Evolutionary conservation across 139 green algal genomes (phyloP).

Genomic region (Chlamydomonas schloesseri): DNA sequence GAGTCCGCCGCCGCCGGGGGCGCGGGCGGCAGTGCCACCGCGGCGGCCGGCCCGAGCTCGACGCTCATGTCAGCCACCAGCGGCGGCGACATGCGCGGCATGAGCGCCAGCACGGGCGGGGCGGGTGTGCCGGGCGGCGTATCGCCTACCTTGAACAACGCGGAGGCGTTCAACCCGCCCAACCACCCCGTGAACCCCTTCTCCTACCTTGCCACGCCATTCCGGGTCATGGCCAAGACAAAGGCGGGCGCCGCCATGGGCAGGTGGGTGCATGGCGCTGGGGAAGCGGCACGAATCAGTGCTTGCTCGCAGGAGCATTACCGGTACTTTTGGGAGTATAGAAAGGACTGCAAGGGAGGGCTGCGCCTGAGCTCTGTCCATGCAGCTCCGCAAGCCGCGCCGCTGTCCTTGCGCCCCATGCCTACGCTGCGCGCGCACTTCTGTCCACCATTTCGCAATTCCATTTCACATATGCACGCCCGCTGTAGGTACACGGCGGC

Average conservation of each 20-base stretch:
- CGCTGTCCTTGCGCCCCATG: too few species aligned
- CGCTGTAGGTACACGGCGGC: slow-evolving; percentile 30
- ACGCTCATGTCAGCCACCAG: neutral
- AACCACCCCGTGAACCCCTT: slow-evolving; percentile 45
- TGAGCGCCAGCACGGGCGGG: neutral
- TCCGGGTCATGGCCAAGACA: slow-evolving; percentile 32
- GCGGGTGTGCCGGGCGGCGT: neutral
- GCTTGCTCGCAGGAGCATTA: too few species aligned
- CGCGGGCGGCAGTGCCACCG: neutral
- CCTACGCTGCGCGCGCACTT: too few species aligned
- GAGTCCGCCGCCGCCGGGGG: neutral
- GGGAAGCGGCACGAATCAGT: too few species aligned
- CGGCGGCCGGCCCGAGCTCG: neutral
- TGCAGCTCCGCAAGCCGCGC: too few species aligned
- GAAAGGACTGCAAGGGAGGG: too few species aligned
- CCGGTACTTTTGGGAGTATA: too few species aligned
- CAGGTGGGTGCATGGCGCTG: too few species aligned
- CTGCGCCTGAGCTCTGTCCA: too few species aligned
- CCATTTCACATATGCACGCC: too few species aligned
- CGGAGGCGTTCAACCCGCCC: slow-evolving; percentile 38
- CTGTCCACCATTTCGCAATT: too few species aligned
- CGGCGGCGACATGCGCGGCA: neutral
- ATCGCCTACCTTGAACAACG: neutral
- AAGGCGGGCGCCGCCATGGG: slow-evolving; percentile 35
- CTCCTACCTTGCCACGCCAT: slow-evolving; percentile 38